These are phyloP conservation scores for Tothia fuscella DNA, from an alignment of 2,329 filamentous ascomycete species.

Conservation along the genomic window DNA sequence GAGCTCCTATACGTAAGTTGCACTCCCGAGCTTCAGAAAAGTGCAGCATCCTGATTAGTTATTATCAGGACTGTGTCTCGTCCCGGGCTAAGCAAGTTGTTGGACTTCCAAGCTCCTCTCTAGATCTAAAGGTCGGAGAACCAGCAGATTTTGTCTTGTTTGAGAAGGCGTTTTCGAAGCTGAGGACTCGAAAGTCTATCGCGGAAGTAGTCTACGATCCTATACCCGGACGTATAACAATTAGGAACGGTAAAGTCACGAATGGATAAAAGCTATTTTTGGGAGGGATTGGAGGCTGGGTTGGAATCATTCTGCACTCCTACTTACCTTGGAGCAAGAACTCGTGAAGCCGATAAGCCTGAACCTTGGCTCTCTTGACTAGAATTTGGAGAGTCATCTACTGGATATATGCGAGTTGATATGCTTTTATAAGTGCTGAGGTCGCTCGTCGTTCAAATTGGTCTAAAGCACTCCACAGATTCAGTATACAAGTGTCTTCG, in stretches of 20 bases:
- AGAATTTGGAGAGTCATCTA: too few species aligned
- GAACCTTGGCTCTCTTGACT: too few species aligned
- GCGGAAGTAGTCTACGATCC: slow-evolving; percentile 33
- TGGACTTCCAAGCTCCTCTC: slow-evolving; percentile 18
- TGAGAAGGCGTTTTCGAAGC: slow-evolving; percentile 23
- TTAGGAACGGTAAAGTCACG: slow-evolving; percentile 7
- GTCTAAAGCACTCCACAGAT: too few species aligned
- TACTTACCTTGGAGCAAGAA: too few species aligned
- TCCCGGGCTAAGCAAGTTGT: slow-evolving; percentile 33
- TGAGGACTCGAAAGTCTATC: slow-evolving; percentile 31
- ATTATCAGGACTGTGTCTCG: slow-evolving; percentile 36
- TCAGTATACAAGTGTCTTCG: too few species aligned
- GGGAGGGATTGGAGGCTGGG: background rate
- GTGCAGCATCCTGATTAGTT: background rate
- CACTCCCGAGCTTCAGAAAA: background rate
- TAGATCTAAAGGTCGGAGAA: slow-evolving; percentile 25
- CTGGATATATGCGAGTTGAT: too few species aligned
- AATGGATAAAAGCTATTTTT: slow-evolving; percentile 1
- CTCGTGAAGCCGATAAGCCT: too few species aligned
- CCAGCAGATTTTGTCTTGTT: slow-evolving; percentile 33
- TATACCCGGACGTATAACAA: slow-evolving; percentile 5
- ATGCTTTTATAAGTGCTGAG: too few species aligned
- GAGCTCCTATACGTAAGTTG: slow-evolving; percentile 43
- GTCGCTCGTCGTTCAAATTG: too few species aligned
- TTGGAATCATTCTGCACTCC: too few species aligned